Evolutionary conservation across 2,329 filamentous ascomycete genomes (phyloP), one percentile per base, ranked within the genome.

Genomic region (Triangularia verruculosa): DNA sequence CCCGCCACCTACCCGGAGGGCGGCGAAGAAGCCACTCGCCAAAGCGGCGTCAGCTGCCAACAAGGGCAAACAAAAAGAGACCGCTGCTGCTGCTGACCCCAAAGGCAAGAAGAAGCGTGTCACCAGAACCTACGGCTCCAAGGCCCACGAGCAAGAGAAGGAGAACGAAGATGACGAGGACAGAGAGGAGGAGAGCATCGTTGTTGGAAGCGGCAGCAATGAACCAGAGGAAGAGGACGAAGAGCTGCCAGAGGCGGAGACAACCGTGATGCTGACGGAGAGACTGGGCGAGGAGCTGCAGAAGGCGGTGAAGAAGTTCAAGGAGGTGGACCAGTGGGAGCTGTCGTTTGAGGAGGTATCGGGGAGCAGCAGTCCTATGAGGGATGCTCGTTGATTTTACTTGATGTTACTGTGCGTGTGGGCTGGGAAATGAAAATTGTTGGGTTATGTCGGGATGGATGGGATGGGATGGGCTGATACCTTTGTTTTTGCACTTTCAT

Each of bases 301-400:
- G 74, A 78, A 80, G 57, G 84, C 86, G 47, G 79, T 79, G 9
- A 81, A 78, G 72, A 89, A 89, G 75, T 90, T 90, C 70, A 81
- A 84, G 73, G 87, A 90, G 75, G 88, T 90, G 47, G 88, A 90
- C 73, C 79, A 82, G 75, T 90, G 87, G 86, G 81, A 88, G 75
- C 76, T 90, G 65, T 85, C 86, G 58, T 90, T 85, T 74, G 88
- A 90, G 77, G 86, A 87, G 68, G 80, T 86, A 57, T 81, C 80
- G 22, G 81, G 83, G 73, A 80, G 80, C 65, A 83, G 81, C 63
- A 86, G 84, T 20, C 83, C 84, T 13, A 39, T 51, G 1, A 74
- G 75, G 39, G 79, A 80, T 68, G 83, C 79, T 51, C 78, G 83
- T 63, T 86, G 68, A 76, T 47, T 47, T 24, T 39, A 15, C 9